Conservation (phyloP, 768 basidiomycete genomes). For the Nidularia pulvinata region DNA sequence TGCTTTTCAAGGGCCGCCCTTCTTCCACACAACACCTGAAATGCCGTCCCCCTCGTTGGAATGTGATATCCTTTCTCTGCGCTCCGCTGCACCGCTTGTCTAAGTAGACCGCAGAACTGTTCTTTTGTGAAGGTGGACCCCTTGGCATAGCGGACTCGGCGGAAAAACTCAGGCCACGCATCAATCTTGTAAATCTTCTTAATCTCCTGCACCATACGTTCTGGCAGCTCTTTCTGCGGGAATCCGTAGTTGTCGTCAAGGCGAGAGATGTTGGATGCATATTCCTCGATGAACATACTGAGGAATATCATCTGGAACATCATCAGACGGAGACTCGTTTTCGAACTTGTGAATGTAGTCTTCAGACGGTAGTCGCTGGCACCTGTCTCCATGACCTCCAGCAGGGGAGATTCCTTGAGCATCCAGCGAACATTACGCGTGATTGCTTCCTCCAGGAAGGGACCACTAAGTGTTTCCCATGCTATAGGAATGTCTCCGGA, state of each 20-base stretch:
- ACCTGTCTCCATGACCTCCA: constrained; percentile 33
- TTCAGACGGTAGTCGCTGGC: constrained; percentile 33
- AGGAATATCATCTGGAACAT: constrained; percentile 50
- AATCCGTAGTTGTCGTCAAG: constrained; percentile 45
- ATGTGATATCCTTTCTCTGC: too few species aligned
- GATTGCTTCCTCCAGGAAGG: constrained; percentile 38
- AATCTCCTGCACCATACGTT: constrained; percentile 37
- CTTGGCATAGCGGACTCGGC: constrained; percentile 23
- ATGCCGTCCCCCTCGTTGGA: too few species aligned
- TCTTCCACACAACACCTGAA: too few species aligned
- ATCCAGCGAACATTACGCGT: constrained; percentile 41
- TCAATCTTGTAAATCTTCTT: constrained; percentile 40
- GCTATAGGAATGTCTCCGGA: constrained; percentile 18
- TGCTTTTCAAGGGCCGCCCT: too few species aligned
- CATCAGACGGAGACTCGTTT: constrained; percentile 37
- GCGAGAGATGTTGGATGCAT: constrained; percentile 19
- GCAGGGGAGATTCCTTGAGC: constrained; percentile 33
- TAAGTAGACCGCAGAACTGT: too few species aligned
- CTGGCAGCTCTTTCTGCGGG: constrained; percentile 32
- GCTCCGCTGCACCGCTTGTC: too few species aligned
- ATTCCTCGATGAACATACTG: constrained; percentile 32
- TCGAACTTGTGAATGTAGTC: constrained; percentile 31
- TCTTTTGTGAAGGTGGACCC: too few species aligned
- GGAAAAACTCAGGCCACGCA: constrained; percentile 39
- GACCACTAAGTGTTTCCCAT: constrained; percentile 34